Base-by-base conservation (phyloP, 208 protist species). In the Acanthamoeba healyi region DNA sequence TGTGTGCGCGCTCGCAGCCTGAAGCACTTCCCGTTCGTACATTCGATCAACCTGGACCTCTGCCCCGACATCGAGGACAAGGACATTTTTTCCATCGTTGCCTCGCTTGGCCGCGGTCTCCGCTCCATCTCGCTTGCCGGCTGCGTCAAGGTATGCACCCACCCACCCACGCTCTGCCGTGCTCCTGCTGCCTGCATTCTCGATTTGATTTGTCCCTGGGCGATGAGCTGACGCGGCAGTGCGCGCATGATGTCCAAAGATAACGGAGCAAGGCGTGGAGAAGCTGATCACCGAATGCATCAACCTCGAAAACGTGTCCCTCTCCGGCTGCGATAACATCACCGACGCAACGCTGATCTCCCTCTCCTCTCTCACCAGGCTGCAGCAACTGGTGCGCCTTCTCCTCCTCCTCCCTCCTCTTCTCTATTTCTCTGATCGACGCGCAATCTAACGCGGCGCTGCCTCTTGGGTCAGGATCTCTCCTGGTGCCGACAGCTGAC, bases 11-110 rank as follows among this genome's bases (percentile, higher is more conserved):
- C 54, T 61, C n/a, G n/a, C 61, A 70, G 61, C n/a, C 22, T 70
- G 61, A 70, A 70, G 61, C 61, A 70, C 46, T 74, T 74, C 32
- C 65, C 65, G 65, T 74, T 44, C 26, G 65, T 74, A 14, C 65
- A 74, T 42, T 74, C 65, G 34, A 32, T 74, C 15, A 74, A 74
- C 36, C 36, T 74, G 65, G 65, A 74, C 22, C 65, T 74, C 19
- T 74, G 65, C 36, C 65, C 65, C 9, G 65, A 74, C 29, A 32
- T 74, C 36, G 32, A 74, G 29, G 65, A 74, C 65, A 74, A 40
- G 29, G 65, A 74, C 32, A 19, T 74, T 7, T 4, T 19, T 19
- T 32, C 65, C 12, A 74, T 74, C 36, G 22, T n/a, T 19, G 24
- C 65, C 9, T 32, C 65, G 34, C 34, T 74, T 5, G 65, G 65